These are phyloP conservation scores for Deinandra increscens DNA, from an alignment of 129 eudicot species.

Conservation along the genomic window DNA sequence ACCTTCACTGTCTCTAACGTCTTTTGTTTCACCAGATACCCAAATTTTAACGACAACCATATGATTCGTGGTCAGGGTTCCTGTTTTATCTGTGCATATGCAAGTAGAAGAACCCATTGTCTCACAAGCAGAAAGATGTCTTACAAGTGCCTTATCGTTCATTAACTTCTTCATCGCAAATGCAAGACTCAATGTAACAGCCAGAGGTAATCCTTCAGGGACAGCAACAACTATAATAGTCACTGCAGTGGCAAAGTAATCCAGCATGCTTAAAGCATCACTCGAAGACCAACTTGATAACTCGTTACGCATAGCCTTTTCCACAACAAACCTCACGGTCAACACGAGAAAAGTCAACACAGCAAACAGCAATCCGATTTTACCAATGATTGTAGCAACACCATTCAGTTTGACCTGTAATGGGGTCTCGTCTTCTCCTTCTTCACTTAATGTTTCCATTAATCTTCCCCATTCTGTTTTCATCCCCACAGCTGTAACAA, in stretches of 20 bases:
- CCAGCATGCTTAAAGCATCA: constrained; percentile 66
- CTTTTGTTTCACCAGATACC: constrained; percentile 56
- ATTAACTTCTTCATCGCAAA: constrained; percentile 85
- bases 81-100: constrained; percentile 89
- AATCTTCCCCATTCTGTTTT: constrained; percentile 92
- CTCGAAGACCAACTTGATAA: constrained; percentile 57
- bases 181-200: constrained; percentile 88
- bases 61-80: constrained; percentile 84
- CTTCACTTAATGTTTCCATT: constrained; percentile 76
- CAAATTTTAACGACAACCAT: constrained; percentile 76
- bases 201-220: constrained; percentile 89
- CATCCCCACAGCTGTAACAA: constrained; percentile 89
- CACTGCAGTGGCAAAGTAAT: constrained; percentile 80
- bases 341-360: constrained; percentile 63
- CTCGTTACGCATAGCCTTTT: constrained; percentile 52
- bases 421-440: constrained; percentile 84
- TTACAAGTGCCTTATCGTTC: constrained; percentile 75
- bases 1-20: constrained; percentile 29
- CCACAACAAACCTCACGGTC: constrained; percentile 55
- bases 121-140: constrained; percentile 90
- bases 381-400: constrained; percentile 85
- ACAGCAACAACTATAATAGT: constrained; percentile 91
- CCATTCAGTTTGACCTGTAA: constrained; percentile 80
- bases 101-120: constrained; percentile 84
- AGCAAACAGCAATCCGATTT: constrained; percentile 69